Evolutionary conservation across 305 asterid species (phyloP).

Genomic region (Nicotiana rustica): DNA sequence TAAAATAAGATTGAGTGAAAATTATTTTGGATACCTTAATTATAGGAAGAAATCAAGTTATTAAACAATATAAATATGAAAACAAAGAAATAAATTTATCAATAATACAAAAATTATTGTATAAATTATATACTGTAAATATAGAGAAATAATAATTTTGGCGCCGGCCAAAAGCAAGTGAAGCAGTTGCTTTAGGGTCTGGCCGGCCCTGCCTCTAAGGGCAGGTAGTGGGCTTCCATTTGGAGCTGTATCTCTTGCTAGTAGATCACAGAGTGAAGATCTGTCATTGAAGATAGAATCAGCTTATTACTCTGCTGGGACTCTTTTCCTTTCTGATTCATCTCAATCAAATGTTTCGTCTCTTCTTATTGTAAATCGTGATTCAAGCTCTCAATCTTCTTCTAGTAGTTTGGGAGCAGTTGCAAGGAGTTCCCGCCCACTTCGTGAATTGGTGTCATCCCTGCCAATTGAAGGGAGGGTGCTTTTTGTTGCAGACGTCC

Average conservation of each 20-base stretch:
- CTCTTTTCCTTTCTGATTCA: conserved; percentile 89
- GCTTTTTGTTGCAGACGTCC: conserved; percentile 90
- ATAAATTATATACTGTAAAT: no score
- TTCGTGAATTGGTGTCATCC: conserved; percentile 83
- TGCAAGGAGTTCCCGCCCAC: conserved; percentile 84
- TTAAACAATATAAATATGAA: no score
- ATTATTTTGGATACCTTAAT: no score
- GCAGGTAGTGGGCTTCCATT: conserved; percentile 74
- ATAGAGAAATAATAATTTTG: no score
- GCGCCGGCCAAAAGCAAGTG: no score
- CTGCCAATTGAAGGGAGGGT: conserved; percentile 90
- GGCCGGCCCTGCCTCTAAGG: no score
- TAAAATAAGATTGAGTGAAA: no score
- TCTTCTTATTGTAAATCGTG: conserved; percentile 84
- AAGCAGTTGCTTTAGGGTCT: no score
- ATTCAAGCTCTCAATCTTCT: conserved; percentile 74
- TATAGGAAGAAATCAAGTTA: no score
- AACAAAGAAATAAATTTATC: no score
- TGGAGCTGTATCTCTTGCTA: conserved; percentile 83
- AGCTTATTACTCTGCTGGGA: conserved; percentile 82
- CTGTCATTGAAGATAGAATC: conserved; percentile 90
- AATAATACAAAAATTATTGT: no score
- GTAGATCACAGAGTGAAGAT: conserved; percentile 90
- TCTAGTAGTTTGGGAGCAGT: conserved; percentile 72
- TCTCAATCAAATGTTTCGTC: conserved; percentile 86